Percentiles rank a stretch among this genome's conserved stretches.
Conservation (phyloP, 352 stramenopile species). For the Globisporangium polare region DNA sequence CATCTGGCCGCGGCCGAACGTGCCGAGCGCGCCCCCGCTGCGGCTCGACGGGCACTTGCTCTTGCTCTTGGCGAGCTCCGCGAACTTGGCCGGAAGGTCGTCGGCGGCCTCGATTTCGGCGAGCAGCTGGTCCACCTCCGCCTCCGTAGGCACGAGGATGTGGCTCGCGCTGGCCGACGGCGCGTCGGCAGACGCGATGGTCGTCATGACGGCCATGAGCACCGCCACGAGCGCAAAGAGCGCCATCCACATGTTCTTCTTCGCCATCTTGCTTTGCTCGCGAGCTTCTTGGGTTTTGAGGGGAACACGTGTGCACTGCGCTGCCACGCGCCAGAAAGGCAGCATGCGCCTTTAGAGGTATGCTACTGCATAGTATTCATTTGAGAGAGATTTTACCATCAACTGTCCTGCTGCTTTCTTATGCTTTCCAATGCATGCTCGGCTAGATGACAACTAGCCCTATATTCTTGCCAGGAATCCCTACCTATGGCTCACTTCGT, state of each 20-base stretch:
- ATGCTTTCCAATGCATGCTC: too few species aligned
- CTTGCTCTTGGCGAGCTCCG: slow-evolving; percentile 49
- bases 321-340: too few species aligned
- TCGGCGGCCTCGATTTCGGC: slow-evolving; percentile 37
- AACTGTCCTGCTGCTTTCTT: too few species aligned
- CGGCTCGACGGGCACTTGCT: slow-evolving; percentile 68
- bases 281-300: slow-evolving; percentile 5
- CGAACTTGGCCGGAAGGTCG: slow-evolving; percentile 47
- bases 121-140: slow-evolving; percentile 48
- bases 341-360: too few species aligned
- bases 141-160: slow-evolving; percentile 68
- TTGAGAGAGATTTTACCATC: too few species aligned
- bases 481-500: too few species aligned
- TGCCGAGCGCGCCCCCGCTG: slow-evolving; percentile 62
- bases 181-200: slow-evolving; percentile 17
- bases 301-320: too few species aligned
- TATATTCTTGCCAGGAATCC: too few species aligned
- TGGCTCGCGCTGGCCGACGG: slow-evolving; percentile 65
- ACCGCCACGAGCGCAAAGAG: slow-evolving; percentile 32
- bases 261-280: slow-evolving; percentile 8
- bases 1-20: slow-evolving; percentile 70
- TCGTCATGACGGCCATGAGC: slow-evolving; percentile 27
- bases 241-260: slow-evolving; percentile 27
- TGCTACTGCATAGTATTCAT: too few species aligned
- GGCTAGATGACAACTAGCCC: too few species aligned